Conservation (phyloP, 768 basidiomycete species). For the Baorangia bicolor region DNA sequence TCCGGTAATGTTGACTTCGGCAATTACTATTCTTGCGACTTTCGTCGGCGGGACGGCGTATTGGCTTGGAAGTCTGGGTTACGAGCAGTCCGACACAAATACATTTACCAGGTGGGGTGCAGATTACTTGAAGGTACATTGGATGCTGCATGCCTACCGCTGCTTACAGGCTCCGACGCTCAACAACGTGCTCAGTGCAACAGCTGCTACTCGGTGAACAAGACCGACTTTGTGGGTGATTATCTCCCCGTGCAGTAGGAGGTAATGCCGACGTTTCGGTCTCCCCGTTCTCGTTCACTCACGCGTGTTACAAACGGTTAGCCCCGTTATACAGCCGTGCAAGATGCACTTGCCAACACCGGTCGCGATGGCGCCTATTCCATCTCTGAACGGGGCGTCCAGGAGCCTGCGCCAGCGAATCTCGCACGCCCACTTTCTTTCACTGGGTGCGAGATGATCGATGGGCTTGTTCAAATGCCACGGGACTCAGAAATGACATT, state of each 20-base stretch:
- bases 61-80: conserved; percentile 7
- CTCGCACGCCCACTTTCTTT: conserved; percentile 26
- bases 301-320: not conserved
- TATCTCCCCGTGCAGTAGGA: not conserved
- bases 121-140: conserved; percentile 14
- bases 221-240: not conserved
- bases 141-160: not conserved
- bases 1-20: not conserved
- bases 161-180: not conserved
- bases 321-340: conserved; percentile 4
- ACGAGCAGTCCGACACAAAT: conserved; percentile 6
- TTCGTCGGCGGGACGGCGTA: not conserved
- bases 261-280: not conserved
- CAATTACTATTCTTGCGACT: conserved; percentile 11
- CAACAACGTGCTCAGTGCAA: conserved; percentile 1
- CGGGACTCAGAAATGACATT: conserved; percentile 4
- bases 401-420: conserved; percentile 56
- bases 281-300: not conserved
- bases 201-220: conserved; percentile 9
- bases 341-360: conserved; percentile 3
- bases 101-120: conserved; percentile 5
- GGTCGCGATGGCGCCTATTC: conserved; percentile 41
- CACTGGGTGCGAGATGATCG: too few relatives aligned
- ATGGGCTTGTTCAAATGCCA: too few relatives aligned
- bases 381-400: conserved; percentile 50